Evolutionary conservation across 345 rosid genomes (phyloP).

Genomic region (Durio zibethinus): DNA sequence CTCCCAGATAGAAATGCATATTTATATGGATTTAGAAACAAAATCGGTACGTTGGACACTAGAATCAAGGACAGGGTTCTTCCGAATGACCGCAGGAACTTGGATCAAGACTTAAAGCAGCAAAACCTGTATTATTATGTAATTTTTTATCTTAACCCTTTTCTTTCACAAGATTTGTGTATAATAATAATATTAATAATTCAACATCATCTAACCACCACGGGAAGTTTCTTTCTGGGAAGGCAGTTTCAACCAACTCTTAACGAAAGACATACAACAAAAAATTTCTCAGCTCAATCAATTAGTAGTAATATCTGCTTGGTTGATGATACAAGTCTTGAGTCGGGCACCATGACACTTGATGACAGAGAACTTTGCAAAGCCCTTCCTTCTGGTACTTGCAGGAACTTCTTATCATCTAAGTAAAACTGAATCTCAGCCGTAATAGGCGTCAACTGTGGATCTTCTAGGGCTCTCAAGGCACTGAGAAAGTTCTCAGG

Average conservation of each 20-base stretch:
- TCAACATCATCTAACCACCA: neutral
- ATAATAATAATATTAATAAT: neutral
- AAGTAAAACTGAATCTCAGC: conserved; percentile 51
- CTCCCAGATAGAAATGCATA: no score
- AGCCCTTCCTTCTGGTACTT: conserved; percentile 67
- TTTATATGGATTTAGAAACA: no score
- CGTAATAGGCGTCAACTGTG: conserved; percentile 41
- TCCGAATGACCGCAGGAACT: no score
- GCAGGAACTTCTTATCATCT: conserved; percentile 51
- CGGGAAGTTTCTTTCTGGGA: neutral
- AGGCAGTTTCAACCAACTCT: neutral
- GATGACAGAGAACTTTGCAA: conserved; percentile 45
- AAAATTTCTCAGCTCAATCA: neutral
- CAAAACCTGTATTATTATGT: no score
- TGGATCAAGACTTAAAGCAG: no score
- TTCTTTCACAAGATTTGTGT: neutral
- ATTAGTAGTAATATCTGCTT: neutral
- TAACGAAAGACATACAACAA: neutral
- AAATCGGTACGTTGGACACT: no score
- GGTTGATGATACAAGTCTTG: conserved; percentile 8
- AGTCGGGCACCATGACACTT: conserved; percentile 35
- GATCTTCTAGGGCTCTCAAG: conserved; percentile 44
- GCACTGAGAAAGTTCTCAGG: conserved; percentile 52
- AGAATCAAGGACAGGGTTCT: no score
- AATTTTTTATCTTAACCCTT: no score